phyloP scores from a whole-genome alignment of 2,329 filamentous ascomycete genomes.

The Ceratocystiopsis brevicomis region DNA sequence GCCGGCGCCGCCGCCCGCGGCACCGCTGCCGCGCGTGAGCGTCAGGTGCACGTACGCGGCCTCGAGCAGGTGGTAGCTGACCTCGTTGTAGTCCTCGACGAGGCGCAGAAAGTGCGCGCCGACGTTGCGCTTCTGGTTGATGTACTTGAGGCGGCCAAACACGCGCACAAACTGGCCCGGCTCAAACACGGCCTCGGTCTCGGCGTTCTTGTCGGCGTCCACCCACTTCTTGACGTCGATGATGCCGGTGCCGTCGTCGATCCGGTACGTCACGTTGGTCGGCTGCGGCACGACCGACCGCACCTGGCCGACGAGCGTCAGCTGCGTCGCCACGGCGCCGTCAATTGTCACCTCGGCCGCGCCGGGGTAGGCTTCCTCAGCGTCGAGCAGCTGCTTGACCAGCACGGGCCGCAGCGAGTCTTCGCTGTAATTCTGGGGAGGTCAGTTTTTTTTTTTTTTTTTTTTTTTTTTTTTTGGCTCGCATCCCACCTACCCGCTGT shows the following conservation, averaged over 20 bases:
- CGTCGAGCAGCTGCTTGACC: constrained; percentile 82
- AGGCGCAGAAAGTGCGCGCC: constrained; percentile 64
- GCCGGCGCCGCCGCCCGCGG: constrained; percentile 18
- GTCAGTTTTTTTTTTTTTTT: not conserved
- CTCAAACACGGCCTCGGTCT: constrained; percentile 30
- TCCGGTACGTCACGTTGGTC: constrained; percentile 78
- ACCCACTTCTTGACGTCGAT: constrained; percentile 86
- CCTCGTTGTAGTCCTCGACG: constrained; percentile 73
- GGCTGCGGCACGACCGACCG: constrained; percentile 69
- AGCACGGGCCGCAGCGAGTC: constrained; percentile 86
- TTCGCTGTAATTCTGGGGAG: constrained; percentile 45
- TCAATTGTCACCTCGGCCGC: constrained; percentile 66
- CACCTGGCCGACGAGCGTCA: constrained; percentile 81
- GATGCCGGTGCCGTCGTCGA: constrained; percentile 86
- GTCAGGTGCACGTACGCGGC: constrained; percentile 74
- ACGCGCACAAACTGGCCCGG: constrained; percentile 69
- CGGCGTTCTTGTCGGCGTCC: constrained; percentile 38
- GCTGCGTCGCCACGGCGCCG: constrained; percentile 49
- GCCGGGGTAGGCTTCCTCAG: constrained; percentile 51
- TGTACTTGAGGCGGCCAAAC: constrained; percentile 67
- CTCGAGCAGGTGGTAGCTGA: constrained; percentile 83
- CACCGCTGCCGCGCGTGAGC: constrained; percentile 51
- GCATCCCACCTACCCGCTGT: too few relatives aligned
- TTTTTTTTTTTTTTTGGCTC: not conserved
- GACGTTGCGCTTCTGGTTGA: constrained; percentile 68